Conservation (phyloP, 1,139 yeast genomes). For the Tardiomyces depauwii region DNA sequence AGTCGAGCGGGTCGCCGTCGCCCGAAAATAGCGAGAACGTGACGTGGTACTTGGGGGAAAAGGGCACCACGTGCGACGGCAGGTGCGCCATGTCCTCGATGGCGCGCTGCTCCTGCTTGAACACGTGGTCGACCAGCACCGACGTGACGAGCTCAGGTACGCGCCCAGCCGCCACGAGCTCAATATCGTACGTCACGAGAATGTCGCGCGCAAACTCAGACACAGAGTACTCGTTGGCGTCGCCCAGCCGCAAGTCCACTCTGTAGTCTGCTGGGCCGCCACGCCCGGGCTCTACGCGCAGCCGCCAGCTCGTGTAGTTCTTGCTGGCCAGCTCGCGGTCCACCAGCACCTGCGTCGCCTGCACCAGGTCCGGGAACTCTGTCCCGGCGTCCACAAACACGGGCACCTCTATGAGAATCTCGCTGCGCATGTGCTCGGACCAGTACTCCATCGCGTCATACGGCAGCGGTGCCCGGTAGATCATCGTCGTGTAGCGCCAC, state of each 20-base stretch:
- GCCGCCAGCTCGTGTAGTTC: slow-evolving; percentile 18
- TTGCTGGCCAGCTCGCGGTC: slow-evolving; percentile 19
- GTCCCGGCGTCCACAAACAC: slow-evolving; percentile 35
- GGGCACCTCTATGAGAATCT: slow-evolving; percentile 42
- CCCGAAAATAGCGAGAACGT: slow-evolving; percentile 56
- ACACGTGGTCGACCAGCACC: slow-evolving; percentile 43
- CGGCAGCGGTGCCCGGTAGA: slow-evolving; percentile 69
- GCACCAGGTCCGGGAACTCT: slow-evolving; percentile 31
- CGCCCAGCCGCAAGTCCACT: slow-evolving; percentile 21
- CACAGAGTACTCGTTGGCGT: slow-evolving; percentile 23
- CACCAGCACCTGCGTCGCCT: slow-evolving; percentile 34
- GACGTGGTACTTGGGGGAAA: slow-evolving; percentile 52
- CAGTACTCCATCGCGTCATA: slow-evolving; percentile 37
- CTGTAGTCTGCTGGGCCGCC: slow-evolving; percentile 19
- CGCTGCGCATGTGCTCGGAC: slow-evolving; percentile 26
- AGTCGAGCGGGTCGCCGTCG: slow-evolving; percentile 40
- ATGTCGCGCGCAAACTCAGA: slow-evolving; percentile 32
- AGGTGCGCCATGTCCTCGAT: slow-evolving; percentile 15
- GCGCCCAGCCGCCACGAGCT: slow-evolving; percentile 42
- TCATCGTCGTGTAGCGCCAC: slow-evolving; percentile 59
- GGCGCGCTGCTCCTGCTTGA: slow-evolving; percentile 31
- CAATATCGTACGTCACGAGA: slow-evolving; percentile 36
- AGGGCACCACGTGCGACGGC: slow-evolving; percentile 31
- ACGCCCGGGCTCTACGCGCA: slow-evolving; percentile 19
- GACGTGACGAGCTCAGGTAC: slow-evolving; percentile 53